These are phyloP conservation scores for Amylocystis lapponica DNA, from an alignment of 768 basidiomycete genomes.

Conservation along the genomic window DNA sequence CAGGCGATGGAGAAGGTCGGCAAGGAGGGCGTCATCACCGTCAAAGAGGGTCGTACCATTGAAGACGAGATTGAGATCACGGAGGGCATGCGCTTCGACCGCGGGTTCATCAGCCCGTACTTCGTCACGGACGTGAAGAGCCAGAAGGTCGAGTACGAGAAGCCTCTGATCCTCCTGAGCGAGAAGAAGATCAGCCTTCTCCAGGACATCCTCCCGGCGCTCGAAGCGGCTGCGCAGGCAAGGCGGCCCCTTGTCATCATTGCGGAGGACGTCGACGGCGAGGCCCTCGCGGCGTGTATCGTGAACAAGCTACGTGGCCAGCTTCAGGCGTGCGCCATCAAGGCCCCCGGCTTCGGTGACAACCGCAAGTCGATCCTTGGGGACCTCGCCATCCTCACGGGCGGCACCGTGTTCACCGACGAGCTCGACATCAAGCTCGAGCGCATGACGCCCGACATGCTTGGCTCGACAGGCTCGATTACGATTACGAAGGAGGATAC, in stretches of 20 bases:
- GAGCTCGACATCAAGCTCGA: slow-evolving; percentile 94
- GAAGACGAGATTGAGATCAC: slow-evolving; percentile 99
- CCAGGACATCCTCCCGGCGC: slow-evolving; percentile 91
- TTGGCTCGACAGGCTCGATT: slow-evolving; percentile 86
- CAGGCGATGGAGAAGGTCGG: slow-evolving; percentile 99
- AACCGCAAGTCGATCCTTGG: slow-evolving; percentile 98
- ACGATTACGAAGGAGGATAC: slow-evolving; percentile 98
- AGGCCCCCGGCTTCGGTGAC: slow-evolving; percentile 98
- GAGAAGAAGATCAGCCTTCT: slow-evolving; percentile 98
- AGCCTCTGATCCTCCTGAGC: slow-evolving; percentile 86
- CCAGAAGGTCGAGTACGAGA: slow-evolving; percentile 96
- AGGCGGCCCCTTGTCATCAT: slow-evolving; percentile 93
- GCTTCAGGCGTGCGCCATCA: slow-evolving; percentile 89
- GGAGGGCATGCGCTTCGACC: slow-evolving; percentile 99
- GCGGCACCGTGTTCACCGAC: slow-evolving; percentile 95
- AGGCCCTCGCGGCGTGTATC: slow-evolving; percentile 95
- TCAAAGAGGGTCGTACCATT: slow-evolving; percentile 97
- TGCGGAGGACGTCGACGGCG: slow-evolving; percentile 96
- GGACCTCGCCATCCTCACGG: slow-evolving; percentile 94
- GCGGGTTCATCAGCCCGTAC: slow-evolving; percentile 96
- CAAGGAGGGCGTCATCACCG: slow-evolving; percentile 99
- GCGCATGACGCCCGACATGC: slow-evolving; percentile 78
- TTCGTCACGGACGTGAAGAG: slow-evolving; percentile 97
- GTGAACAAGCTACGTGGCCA: slow-evolving; percentile 99
- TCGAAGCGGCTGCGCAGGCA: slow-evolving; percentile 74